A percentile compares a stretch with the other conserved stretches of the same genome.
phyloP scores from a whole-genome alignment of 2,329 filamentous ascomycete species.

The Lecanoromycetidae sp. region DNA sequence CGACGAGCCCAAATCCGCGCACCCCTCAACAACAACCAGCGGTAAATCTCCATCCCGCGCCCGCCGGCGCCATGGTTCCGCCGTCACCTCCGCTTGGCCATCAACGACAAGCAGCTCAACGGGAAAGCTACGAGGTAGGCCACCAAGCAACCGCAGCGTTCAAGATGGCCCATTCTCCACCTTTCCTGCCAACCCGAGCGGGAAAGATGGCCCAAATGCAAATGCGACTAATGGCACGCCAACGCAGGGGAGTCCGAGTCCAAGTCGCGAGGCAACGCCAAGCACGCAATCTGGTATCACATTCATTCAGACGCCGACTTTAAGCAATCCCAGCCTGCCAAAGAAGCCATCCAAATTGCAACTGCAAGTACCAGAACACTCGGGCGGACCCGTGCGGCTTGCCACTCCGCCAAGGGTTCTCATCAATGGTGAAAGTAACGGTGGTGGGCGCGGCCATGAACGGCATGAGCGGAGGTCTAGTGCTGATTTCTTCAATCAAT shows the following conservation, averaged over 20 bases:
- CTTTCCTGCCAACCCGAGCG: constrained; percentile 49
- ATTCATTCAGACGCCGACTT: background rate
- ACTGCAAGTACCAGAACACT: constrained; percentile 31
- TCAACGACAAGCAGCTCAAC: constrained; percentile 48
- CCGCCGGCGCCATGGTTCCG: constrained; percentile 62
- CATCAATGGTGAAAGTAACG: constrained; percentile 28
- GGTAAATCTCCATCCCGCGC: constrained; percentile 28
- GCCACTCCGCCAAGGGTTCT: constrained; percentile 32
- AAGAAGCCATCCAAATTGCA: constrained; percentile 30
- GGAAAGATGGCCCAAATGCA: constrained; percentile 28
- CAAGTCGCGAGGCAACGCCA: constrained; percentile 3
- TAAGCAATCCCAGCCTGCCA: background rate
- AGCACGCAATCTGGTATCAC: constrained; percentile 4
- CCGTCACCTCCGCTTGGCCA: constrained; percentile 84
- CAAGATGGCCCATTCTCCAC: constrained; percentile 58
- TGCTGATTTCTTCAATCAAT: constrained; percentile 16
- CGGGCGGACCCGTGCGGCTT: constrained; percentile 31
- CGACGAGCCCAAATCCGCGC: constrained; percentile 56
- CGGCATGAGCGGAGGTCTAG: constrained; percentile 16
- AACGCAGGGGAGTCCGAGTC: constrained; percentile 17
- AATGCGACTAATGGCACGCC: constrained; percentile 4
- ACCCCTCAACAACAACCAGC: constrained; percentile 43
- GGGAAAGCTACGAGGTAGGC: constrained; percentile 66
- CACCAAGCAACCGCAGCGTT: constrained; percentile 58
- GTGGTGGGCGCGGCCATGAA: background rate